phyloP scores from a whole-genome alignment of 768 basidiomycete genomes.

The Cyclocybe cylindracea region DNA sequence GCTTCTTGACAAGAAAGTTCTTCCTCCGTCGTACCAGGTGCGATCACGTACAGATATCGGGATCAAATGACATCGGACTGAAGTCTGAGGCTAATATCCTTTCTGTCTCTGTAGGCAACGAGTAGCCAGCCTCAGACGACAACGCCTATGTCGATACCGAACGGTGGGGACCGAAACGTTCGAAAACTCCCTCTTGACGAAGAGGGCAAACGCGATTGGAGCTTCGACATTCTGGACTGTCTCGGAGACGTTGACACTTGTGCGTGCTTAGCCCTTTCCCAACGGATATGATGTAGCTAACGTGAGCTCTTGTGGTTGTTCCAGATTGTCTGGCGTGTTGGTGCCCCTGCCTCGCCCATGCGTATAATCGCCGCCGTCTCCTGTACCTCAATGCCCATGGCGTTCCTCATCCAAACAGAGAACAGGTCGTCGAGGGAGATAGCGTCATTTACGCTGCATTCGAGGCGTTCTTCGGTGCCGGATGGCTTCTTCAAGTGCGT shows the following conservation, averaged over 20 bases:
- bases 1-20: too few species aligned
- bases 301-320: not conserved
- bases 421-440: conserved; percentile 7
- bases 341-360: conserved; percentile 20
- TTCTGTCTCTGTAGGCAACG: too few species aligned
- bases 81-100: too few species aligned
- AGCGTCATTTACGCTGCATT: conserved; percentile 10
- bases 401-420: conserved; percentile 14
- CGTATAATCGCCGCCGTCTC: conserved; percentile 15
- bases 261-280: conserved; percentile 8
- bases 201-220: conserved; percentile 31
- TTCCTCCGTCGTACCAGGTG: too few species aligned
- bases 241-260: conserved; percentile 25
- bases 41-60: too few species aligned
- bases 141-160: conserved; percentile 12
- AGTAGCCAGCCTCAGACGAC: conserved; percentile 5
- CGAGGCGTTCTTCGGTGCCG: conserved; percentile 15
- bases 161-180: conserved; percentile 29
- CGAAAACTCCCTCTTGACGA: conserved; percentile 22
- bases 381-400: conserved; percentile 16
- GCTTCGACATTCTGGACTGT: conserved; percentile 28
- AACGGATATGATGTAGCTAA: not conserved
- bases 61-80: too few species aligned
- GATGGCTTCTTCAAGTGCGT: conserved; percentile 20
- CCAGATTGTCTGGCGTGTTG: conserved; percentile 19